These are phyloP conservation scores for Erysimum cheiri DNA, from an alignment of 441 rosid species.

Conservation along the genomic window DNA sequence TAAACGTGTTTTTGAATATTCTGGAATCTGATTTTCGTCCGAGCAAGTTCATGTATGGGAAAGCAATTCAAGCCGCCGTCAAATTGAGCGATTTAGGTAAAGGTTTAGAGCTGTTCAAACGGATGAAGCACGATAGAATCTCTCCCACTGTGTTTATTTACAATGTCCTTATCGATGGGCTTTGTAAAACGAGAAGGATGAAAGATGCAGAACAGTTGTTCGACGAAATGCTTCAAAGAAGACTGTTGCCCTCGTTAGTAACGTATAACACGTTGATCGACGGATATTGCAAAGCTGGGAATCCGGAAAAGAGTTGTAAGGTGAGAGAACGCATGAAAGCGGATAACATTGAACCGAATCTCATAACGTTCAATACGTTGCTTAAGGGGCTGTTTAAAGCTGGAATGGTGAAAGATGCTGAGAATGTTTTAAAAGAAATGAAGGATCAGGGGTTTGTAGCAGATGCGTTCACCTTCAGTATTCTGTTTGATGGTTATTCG, in stretches of 20 bases:
- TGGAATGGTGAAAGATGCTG: constrained; percentile 64
- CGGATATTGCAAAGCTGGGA: constrained; percentile 72
- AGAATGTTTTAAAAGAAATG: constrained; percentile 60
- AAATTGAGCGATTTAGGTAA: constrained; percentile 59
- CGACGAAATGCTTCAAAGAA: constrained; percentile 63
- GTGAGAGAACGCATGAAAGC: constrained; percentile 63
- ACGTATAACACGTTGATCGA: constrained; percentile 75
- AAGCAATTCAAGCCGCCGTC: constrained; percentile 73
- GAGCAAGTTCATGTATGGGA: constrained; percentile 60
- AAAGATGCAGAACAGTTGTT: constrained; percentile 67
- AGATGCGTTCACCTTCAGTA: constrained; percentile 69
- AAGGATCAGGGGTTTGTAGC: constrained; percentile 60
- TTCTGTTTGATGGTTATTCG: constrained; percentile 59
- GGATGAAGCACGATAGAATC: constrained; percentile 58
- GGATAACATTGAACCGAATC: constrained; percentile 57
- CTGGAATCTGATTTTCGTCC: constrained; percentile 54
- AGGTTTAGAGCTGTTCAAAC: constrained; percentile 57
- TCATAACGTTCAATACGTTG: constrained; percentile 73
- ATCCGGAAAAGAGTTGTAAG: constrained; percentile 51
- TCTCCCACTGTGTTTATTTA: constrained; percentile 60
- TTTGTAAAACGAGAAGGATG: constrained; percentile 61
- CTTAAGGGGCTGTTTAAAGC: constrained; percentile 67
- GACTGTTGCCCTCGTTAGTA: constrained; percentile 51
- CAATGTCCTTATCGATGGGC: constrained; percentile 66
- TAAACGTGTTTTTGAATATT: constrained; percentile 59